Evolutionary conservation across 768 basidiomycete genomes (phyloP).

Genomic region (Boletus coccyginus): DNA sequence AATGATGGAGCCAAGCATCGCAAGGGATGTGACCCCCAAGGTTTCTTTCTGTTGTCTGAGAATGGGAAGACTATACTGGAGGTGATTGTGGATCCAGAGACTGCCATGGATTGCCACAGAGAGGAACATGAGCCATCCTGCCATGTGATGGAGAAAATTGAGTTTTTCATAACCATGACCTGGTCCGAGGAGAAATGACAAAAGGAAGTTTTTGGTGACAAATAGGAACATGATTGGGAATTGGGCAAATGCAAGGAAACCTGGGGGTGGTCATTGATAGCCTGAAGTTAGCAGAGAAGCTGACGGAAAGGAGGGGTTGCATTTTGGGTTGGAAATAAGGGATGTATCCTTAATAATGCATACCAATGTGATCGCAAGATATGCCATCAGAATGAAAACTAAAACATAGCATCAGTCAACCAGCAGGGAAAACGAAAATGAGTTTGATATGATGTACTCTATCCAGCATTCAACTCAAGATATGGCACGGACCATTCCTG

Average conservation of each 20-base stretch:
- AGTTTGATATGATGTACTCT: slow-evolving; percentile 42
- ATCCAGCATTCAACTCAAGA: slow-evolving; percentile 51
- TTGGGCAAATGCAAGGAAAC: slow-evolving; percentile 60
- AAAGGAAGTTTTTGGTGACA: slow-evolving; percentile 37
- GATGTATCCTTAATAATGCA: slow-evolving; percentile 63
- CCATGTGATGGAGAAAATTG: slow-evolving; percentile 62
- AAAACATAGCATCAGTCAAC: slow-evolving; percentile 1
- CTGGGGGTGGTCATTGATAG: slow-evolving; percentile 23
- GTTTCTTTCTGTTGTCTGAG: slow-evolving; percentile 72
- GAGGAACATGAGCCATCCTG: slow-evolving; percentile 52
- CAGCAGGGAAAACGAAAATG: neutral
- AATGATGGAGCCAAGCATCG: slow-evolving; percentile 59
- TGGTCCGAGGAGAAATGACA: slow-evolving; percentile 44
- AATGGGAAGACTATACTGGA: slow-evolving; percentile 54
- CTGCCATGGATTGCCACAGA: slow-evolving; percentile 44
- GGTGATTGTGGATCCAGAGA: slow-evolving; percentile 77
- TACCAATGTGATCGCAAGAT: slow-evolving; percentile 51
- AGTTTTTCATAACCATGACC: slow-evolving; percentile 53
- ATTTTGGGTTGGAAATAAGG: slow-evolving; percentile 66
- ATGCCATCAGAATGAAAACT: slow-evolving; percentile 60
- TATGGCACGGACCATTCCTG: slow-evolving; percentile 51
- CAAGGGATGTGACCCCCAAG: slow-evolving; percentile 68
- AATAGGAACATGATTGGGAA: slow-evolving; percentile 44
- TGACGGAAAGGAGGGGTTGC: neutral
- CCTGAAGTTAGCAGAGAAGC: neutral